phyloP scores from a whole-genome alignment of 768 basidiomycete genomes.

The Postia placenta region DNA sequence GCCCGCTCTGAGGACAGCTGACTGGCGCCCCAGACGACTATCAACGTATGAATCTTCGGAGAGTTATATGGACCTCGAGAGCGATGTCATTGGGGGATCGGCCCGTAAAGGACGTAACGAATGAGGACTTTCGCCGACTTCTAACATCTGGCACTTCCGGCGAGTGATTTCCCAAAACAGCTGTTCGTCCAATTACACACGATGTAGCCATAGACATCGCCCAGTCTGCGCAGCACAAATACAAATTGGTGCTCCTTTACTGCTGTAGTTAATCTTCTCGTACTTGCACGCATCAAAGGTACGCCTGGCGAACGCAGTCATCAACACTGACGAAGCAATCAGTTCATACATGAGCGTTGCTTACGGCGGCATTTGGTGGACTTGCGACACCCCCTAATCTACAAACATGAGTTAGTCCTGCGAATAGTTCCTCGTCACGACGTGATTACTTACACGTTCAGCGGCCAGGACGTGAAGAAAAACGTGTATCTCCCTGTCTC shows the following conservation, averaged over 20 bases:
- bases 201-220: too few species aligned
- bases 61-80: slow-evolving; percentile 43
- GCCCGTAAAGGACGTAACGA: too few species aligned
- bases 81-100: slow-evolving; percentile 32
- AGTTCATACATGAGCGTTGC: too few species aligned
- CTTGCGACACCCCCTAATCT: slow-evolving; percentile 66
- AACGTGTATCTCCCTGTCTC: slow-evolving; percentile 61
- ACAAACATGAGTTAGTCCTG: background rate
- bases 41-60: slow-evolving; percentile 48
- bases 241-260: too few species aligned
- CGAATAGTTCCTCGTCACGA: too few species aligned
- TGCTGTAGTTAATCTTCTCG: too few species aligned
- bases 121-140: too few species aligned
- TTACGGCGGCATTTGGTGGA: slow-evolving; percentile 66
- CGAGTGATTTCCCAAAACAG: too few species aligned
- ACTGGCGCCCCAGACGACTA: slow-evolving; percentile 26
- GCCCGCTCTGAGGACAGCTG: slow-evolving; percentile 12
- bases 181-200: too few species aligned
- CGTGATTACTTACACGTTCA: slow-evolving; percentile 49
- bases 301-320: slow-evolving; percentile 21
- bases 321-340: too few species aligned
- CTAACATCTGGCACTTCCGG: too few species aligned
- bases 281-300: slow-evolving; percentile 19
- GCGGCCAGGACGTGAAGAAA: slow-evolving; percentile 72
- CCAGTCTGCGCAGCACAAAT: too few species aligned